These are phyloP conservation scores for Persicaria maculosa DNA, from an alignment of 148 eudicot species.

Conservation along the genomic window DNA sequence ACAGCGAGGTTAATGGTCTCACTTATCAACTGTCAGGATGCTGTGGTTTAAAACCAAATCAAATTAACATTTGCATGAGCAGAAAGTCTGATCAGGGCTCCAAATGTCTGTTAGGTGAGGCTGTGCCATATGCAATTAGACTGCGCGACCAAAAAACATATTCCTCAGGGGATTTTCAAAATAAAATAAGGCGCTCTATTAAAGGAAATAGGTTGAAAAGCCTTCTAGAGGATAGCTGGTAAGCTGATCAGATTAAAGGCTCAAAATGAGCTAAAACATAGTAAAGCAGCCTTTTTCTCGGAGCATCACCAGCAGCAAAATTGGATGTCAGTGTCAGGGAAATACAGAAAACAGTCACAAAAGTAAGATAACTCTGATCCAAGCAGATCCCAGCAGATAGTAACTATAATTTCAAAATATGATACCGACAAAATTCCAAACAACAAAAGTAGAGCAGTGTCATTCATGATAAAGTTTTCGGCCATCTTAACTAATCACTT, in stretches of 20 bases:
- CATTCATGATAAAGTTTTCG: not conserved
- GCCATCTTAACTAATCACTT: not conserved
- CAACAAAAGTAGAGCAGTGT: not conserved
- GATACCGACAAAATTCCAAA: not conserved
- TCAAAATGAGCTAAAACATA: no score
- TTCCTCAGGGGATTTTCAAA: not conserved
- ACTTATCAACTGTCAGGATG: no score
- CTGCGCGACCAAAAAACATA: not conserved
- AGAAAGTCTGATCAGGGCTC: not conserved
- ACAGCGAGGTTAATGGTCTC: no score
- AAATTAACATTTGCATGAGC: no score
- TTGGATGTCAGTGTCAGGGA: not conserved
- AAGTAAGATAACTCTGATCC: not conserved
- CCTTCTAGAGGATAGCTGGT: not conserved
- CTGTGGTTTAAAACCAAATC: no score
- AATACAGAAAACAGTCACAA: not conserved
- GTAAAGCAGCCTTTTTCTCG: no score
- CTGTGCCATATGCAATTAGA: not conserved
- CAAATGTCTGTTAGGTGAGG: not conserved
- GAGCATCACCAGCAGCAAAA: no score
- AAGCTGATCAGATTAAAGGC: no score
- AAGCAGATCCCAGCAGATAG: not conserved
- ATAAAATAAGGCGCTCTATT: not conserved
- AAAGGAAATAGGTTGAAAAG: not conserved
- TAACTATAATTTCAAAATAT: not conserved